Percentiles rank a stretch among this genome's conserved stretches.
phyloP scores from a whole-genome alignment of 2,329 filamentous ascomycete species.

The Septoria petroselini region DNA sequence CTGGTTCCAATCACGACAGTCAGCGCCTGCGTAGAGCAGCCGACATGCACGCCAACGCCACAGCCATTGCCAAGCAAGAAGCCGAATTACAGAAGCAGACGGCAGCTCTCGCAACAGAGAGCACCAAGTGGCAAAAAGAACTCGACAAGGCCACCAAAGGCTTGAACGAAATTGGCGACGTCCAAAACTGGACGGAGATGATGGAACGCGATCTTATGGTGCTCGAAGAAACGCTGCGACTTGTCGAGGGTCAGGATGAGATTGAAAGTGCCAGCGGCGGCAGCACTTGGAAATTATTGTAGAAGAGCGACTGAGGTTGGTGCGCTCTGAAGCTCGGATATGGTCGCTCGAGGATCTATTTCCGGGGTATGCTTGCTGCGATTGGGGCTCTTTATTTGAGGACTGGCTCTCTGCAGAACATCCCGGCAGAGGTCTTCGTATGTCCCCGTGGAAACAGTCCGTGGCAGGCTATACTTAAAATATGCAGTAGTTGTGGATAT shows the following conservation, averaged over 20 bases:
- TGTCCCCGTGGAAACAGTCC: too few relatives aligned
- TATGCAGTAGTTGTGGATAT: too few relatives aligned
- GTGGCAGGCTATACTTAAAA: too few relatives aligned
- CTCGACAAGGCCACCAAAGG: constrained; percentile 60
- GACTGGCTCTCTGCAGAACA: too few relatives aligned
- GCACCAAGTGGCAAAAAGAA: constrained; percentile 61
- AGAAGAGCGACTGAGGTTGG: not conserved
- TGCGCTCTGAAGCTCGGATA: not conserved
- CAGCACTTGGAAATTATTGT: constrained; percentile 28
- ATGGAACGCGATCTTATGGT: constrained; percentile 51
- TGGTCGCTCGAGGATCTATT: not conserved
- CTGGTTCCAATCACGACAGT: constrained; percentile 67
- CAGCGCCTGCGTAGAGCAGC: constrained; percentile 66
- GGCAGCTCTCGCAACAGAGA: constrained; percentile 60
- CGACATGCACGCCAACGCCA: constrained; percentile 66
- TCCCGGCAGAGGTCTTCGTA: too few relatives aligned
- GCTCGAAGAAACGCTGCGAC: constrained; percentile 39
- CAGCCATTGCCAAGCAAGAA: constrained; percentile 65
- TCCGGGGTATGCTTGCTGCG: not conserved
- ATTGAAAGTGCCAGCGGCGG: constrained; percentile 34
- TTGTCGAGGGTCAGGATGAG: constrained; percentile 34
- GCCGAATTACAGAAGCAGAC: constrained; percentile 42
- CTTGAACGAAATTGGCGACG: constrained; percentile 74
- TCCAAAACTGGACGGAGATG: constrained; percentile 86
- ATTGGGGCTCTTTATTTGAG: too few relatives aligned